A percentile compares a stretch with the other conserved stretches of the same genome.
These are phyloP conservation scores for Arabidopsis lyrata DNA, from an alignment of 441 rosid species.

Conservation along the genomic window DNA sequence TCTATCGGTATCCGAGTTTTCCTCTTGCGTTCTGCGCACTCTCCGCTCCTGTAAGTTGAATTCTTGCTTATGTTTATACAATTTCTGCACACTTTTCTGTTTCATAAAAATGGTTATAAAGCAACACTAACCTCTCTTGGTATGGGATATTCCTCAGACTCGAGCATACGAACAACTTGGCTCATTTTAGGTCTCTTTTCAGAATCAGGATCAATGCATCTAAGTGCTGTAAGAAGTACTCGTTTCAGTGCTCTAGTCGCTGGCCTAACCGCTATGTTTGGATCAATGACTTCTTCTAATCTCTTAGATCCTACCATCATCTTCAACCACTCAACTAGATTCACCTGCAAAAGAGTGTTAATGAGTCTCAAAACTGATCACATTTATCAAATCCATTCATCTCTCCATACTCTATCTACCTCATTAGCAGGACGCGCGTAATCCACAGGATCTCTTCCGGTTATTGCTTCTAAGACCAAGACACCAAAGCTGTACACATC, in stretches of 20 bases:
- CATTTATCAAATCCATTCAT: neutral
- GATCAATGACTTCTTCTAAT: constrained; percentile 93
- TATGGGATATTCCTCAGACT: constrained; percentile 90
- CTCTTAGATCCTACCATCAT: constrained; percentile 92
- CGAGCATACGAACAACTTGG: constrained; percentile 96
- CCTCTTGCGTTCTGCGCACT: constrained; percentile 67
- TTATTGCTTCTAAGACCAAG: constrained; percentile 82
- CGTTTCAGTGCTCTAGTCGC: constrained; percentile 84
- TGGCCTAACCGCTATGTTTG: constrained; percentile 80
- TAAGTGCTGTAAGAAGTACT: constrained; percentile 85
- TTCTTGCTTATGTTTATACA: constrained; percentile 21
- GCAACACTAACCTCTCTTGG: constrained; percentile 83
- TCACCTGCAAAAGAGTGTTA: constrained; percentile 60
- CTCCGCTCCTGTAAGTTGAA: constrained; percentile 73
- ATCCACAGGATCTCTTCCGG: constrained; percentile 98
- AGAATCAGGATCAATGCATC: constrained; percentile 95
- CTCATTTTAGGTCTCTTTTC: constrained; percentile 95
- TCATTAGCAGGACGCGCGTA: constrained; percentile 84
- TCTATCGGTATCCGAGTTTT: constrained; percentile 85
- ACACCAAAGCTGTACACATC: constrained; percentile 98
- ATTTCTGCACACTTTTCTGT: neutral
- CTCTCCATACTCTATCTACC: constrained; percentile 49
- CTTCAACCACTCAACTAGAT: constrained; percentile 96
- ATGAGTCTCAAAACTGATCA: constrained; percentile 19
- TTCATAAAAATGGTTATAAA: neutral